Conservation (phyloP, 2,329 filamentous ascomycete species). For the Pseudogymnoascus verrucosus region DNA sequence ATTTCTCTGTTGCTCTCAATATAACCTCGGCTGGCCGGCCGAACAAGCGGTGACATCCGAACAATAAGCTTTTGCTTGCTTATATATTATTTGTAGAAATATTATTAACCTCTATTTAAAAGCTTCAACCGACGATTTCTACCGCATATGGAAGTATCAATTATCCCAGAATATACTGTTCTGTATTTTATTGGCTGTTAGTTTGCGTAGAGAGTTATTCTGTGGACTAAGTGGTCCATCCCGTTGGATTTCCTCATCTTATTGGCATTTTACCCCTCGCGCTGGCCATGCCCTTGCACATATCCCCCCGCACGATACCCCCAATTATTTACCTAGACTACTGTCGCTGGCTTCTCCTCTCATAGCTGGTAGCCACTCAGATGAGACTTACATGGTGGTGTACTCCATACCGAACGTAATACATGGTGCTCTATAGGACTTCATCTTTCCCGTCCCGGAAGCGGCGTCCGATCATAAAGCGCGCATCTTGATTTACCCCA, state of each 20-base stretch:
- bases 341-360: neutral
- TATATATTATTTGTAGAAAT: neutral
- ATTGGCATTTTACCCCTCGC: neutral
- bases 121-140: neutral
- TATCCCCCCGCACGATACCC: neutral
- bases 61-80: neutral
- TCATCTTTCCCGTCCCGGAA: conserved; percentile 2
- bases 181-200: neutral
- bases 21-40: neutral
- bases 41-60: neutral
- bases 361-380: neutral
- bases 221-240: neutral
- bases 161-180: neutral
- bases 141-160: neutral
- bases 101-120: neutral
- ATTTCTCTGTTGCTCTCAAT: neutral
- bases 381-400: neutral
- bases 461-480: neutral
- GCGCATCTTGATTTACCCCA: neutral
- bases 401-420: neutral
- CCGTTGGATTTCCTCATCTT: neutral
- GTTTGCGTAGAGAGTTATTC: neutral
- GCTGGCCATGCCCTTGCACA: neutral
- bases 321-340: neutral
- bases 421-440: neutral